Percentiles rank a stretch among this genome's conserved stretches.
These are phyloP conservation scores for Artemisia tridentata DNA, from an alignment of 129 eudicot species.

Conservation along the genomic window DNA sequence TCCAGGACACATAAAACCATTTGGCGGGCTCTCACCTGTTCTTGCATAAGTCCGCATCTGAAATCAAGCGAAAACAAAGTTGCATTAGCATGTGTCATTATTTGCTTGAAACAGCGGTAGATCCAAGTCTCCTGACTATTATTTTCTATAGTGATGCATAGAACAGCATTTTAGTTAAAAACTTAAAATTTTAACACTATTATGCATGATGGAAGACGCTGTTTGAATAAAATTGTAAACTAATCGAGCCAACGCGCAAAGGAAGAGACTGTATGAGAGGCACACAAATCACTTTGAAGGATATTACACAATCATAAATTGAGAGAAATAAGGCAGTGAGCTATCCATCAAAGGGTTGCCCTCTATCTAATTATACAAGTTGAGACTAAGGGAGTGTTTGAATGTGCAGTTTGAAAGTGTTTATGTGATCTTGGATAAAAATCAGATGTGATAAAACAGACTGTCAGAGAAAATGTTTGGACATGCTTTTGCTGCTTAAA, in stretches of 20 bases:
- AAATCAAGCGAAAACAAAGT: constrained; percentile 9
- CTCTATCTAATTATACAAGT: neutral
- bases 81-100: neutral
- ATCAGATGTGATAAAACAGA: neutral
- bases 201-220: neutral
- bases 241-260: neutral
- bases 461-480: neutral
- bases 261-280: neutral
- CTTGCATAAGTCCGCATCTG: constrained; percentile 85
- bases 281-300: neutral
- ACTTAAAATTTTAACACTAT: no score
- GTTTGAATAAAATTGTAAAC: neutral
- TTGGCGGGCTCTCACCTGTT: constrained; percentile 86
- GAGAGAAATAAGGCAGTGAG: no score
- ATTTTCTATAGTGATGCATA: no score
- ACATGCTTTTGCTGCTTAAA: neutral
- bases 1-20: constrained; percentile 90
- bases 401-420: neutral
- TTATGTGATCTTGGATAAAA: neutral
- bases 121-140: neutral
- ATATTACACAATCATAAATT: neutral
- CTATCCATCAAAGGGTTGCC: no score
- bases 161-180: no score
- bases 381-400: no score
- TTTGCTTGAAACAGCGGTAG: neutral